Conservation (phyloP, 108 stramenopile species). For the Cylindrotheca fusiformis region DNA sequence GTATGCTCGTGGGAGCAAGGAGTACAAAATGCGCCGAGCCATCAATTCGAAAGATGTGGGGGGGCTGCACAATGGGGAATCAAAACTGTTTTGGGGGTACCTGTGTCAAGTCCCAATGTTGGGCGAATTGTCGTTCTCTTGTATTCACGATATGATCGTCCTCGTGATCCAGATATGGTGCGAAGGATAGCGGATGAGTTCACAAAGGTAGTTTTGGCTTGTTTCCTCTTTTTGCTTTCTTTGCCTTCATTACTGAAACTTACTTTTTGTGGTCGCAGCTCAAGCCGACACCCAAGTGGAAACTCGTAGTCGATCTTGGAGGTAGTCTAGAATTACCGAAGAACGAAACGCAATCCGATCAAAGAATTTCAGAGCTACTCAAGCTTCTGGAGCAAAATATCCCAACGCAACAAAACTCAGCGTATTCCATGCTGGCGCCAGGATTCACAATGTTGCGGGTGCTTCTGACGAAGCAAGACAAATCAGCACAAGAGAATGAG, state of each 20-base stretch:
- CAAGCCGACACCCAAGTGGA: slow-evolving; percentile 84
- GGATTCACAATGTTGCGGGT: slow-evolving; percentile 64
- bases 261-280: slow-evolving; percentile 35
- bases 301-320: slow-evolving; percentile 81
- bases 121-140: slow-evolving; percentile 78
- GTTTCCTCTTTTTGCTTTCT: neutral
- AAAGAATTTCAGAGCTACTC: slow-evolving; percentile 21
- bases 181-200: slow-evolving; percentile 65
- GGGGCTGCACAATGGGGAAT: slow-evolving; percentile 85
- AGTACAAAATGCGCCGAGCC: slow-evolving; percentile 61
- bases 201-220: slow-evolving; percentile 42
- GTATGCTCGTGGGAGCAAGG: slow-evolving; percentile 76
- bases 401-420: slow-evolving; percentile 50
- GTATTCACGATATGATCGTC: slow-evolving; percentile 73
- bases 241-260: neutral
- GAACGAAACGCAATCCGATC: slow-evolving; percentile 13
- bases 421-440: slow-evolving; percentile 43
- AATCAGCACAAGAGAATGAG: slow-evolving; percentile 49
- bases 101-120: slow-evolving; percentile 81
- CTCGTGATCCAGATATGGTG: slow-evolving; percentile 68
- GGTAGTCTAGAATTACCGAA: slow-evolving; percentile 7
- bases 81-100: slow-evolving; percentile 82
- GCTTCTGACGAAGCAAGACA: slow-evolving; percentile 47
- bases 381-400: slow-evolving; percentile 51
- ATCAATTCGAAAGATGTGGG: slow-evolving; percentile 81